Percentiles rank a stretch among this genome's conserved stretches.
Evolutionary conservation across 1,284 basidiomycete genomes (phyloP).

Genomic region (Polyporus tsugae): DNA sequence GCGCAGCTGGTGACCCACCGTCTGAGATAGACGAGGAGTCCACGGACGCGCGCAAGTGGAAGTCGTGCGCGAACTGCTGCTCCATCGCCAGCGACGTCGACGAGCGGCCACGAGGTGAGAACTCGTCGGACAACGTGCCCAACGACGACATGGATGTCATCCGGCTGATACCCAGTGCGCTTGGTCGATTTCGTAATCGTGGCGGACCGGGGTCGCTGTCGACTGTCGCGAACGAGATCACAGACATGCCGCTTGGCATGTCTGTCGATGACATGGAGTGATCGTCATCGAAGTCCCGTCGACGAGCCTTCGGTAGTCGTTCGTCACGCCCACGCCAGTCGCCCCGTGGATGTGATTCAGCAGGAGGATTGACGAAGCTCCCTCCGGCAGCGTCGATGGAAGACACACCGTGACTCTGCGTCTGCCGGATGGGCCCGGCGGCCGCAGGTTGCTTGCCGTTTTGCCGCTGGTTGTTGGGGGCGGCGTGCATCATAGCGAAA

Average conservation of each 20-base stretch:
- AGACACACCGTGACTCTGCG: slow-evolving; percentile 53
- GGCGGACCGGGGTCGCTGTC: slow-evolving; percentile 86
- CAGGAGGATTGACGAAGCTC: slow-evolving; percentile 52
- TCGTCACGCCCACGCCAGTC: slow-evolving; percentile 64
- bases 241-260: slow-evolving; percentile 77
- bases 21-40: slow-evolving; percentile 68
- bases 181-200: slow-evolving; percentile 65
- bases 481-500: slow-evolving; percentile 46
- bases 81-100: slow-evolving; percentile 86
- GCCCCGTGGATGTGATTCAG: slow-evolving; percentile 44
- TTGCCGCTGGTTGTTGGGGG: slow-evolving; percentile 45
- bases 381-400: slow-evolving; percentile 68
- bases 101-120: slow-evolving; percentile 75
- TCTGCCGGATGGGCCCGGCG: slow-evolving; percentile 68
- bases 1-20: slow-evolving; percentile 63
- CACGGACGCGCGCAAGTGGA: slow-evolving; percentile 77
- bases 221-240: slow-evolving; percentile 80
- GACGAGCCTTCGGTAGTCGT: slow-evolving; percentile 79
- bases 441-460: slow-evolving; percentile 51
- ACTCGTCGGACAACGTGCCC: slow-evolving; percentile 75
- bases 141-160: slow-evolving; percentile 82
- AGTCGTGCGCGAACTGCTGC: slow-evolving; percentile 82
- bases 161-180: slow-evolving; percentile 69
- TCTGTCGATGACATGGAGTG: slow-evolving; percentile 91
- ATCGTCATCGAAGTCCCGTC: slow-evolving; percentile 87